Base-by-base conservation (phyloP, 805 yeast genomes). In the Cyberlindnera nakhonratchasimensis region DNA sequence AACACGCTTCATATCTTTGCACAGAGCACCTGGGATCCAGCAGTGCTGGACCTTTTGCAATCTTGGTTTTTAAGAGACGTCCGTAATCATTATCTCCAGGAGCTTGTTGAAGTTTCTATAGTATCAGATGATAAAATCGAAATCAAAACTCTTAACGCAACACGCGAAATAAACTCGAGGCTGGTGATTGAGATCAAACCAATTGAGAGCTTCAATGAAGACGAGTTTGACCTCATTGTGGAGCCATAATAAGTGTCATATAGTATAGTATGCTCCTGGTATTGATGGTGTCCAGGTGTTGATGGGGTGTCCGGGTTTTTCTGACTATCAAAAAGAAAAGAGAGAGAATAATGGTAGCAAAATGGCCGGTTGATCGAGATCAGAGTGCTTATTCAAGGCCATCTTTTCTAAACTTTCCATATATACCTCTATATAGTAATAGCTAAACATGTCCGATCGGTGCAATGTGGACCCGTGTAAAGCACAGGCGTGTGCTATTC, bases 401-500 rank as follows among this genome's bases (percentile, higher is more conserved):
- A n/a, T n/a, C n/a, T n/a, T n/a, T n/a, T n/a, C n/a, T n/a, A n/a
- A n/a, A n/a, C n/a, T n/a, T n/a, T n/a, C n/a, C n/a, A n/a, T n/a
- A n/a, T n/a, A n/a, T n/a, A n/a, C n/a, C n/a, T n/a, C n/a, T n/a
- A n/a, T n/a, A n/a, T n/a, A n/a, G n/a, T n/a, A n/a, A n/a, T n/a
- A n/a, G n/a, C 29, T 23, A 24, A 12, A 18, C 4, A 37, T 37
- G 39, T 34, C 35, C 4, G 34, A 32, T 17, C 8, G 11, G 8
- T 23, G 10, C 11, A 11, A 23, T 23, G 11, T 23, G 25, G 29
- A 26, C 6, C 5, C 30, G 9, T 23, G 37, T n/a, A 42, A 29
- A 30, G 34, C 84, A 6, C 73, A 82, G 49, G 96, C 96, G 2
- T 87, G 96, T 65, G 80, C 79, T 3, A 87, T 87, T 29, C 95